Base-by-base conservation (phyloP, 2,329 filamentous ascomycete genomes). In the Epicoccum sorghinum region DNA sequence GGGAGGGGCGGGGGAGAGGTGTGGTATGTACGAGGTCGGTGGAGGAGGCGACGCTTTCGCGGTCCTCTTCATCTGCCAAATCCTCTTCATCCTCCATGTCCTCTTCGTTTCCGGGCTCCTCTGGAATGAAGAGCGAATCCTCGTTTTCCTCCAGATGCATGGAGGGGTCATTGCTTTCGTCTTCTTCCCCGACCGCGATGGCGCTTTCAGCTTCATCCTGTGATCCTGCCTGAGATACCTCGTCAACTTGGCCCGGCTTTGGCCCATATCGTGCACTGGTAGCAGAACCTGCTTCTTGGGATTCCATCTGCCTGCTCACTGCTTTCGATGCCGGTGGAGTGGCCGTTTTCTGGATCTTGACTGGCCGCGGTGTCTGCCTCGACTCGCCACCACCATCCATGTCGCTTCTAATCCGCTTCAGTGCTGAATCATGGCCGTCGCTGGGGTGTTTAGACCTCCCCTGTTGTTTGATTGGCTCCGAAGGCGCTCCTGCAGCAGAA, bases 271-370 rank as follows among this genome's bases (percentile, higher is more conserved):
- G 27, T 9, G 27, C 6, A 29, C 9, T 29, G 27, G 27, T 9
- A 9, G 42, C 38, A 0, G 67, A 71, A 3, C 67, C 65, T 9
- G 69, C 60, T 24, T 68, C 62, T 3, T 68, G n/a, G 7, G 65
- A 57, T 12, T 63, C 44, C 12, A 55, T 14, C 25, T 61, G 48
- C 14, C 64, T 64, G 3, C 59, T 62, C 2, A 32, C 9, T 1
- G 42, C 18, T 29, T 39, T 22, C 24, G 38, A 35, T 41, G 58
- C 59, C 7, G 60, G 59, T 13, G 37, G 3, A 36, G 55, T 55
- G 8, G 25, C 29, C 12, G 43, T 66, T 52, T 54, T 69, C 12
- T 42, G 60, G 7, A 60, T 50, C 51, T 70, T 71, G 1, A 29
- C 13, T 0, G 59, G 60, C 3, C 57, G 62, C 14, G 24, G 8